Base-by-base conservation (phyloP, 495 filamentous ascomycete species). In the Pseudevernia furfuracea region DNA sequence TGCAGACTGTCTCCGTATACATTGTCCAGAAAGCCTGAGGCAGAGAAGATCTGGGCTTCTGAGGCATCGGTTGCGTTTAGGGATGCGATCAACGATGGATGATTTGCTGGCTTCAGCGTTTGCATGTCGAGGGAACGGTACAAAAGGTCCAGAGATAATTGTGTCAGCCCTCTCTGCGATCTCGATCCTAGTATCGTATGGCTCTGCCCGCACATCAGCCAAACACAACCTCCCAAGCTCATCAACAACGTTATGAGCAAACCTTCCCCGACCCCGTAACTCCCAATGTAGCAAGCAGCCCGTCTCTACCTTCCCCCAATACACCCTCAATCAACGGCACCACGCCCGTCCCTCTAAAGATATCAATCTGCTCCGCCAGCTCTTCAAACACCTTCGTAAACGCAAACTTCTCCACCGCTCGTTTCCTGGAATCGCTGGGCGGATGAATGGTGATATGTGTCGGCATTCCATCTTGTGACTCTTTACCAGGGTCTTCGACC, bases 231-330 rank as follows among this genome's bases (percentile, higher is more conserved):
- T 52, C 19, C 14, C 41, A 53, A 4, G 34, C 8, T 21, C 23
- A 41, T 19, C n/a, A 64, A 61, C 37, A 17, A 30, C 36, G 7
- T 25, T 9, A 17, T 34, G 15, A 34, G 55, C 81, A 41, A 68
- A 96, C 93, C 85, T 98, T 98, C 70, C 94, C 94, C 66, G 90
- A 95, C 23, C 94, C 95, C 10, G 94, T 97, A 38, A 97, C 94
- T 9, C 94, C 94, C 59, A 98, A 75, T 44, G 94, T 97, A 36
- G 94, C 94, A 52, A 98, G 73, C 69, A 97, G 72, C 23, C 92
- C 92, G 82, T 98, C 94, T 64, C 90, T 84, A 28, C 90, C 89
- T 63, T 91, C 86, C 28, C 84, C 80, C 41, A 97, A 70, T 9
- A 95, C 91, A 1, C 89, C 89, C 64, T 92, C 86, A 3, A 97